Evolutionary conservation across 768 basidiomycete species (phyloP), one percentile per base, ranked within the genome.

Genomic region (Termitomyces eurrhizus): DNA sequence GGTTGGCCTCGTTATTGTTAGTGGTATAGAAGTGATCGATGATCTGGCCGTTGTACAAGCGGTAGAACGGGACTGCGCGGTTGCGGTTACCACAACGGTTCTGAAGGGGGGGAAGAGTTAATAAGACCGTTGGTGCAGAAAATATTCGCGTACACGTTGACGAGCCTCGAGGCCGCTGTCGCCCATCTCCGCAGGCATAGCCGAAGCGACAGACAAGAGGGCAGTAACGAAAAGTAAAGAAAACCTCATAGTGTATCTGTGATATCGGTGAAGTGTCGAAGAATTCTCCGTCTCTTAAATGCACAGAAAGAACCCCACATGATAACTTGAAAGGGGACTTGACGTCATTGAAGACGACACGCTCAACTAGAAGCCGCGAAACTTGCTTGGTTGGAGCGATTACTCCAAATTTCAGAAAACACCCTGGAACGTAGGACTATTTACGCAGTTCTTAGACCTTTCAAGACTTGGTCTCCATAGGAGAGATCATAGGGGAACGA

Each of bases 1-100:
- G 42, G 12, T 63, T 42, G 56, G 60, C 44, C 51, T 67, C 65
- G 18, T 11, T 11, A 2, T 36, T 52, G 29, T 55, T 58, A 13
- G 53, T 21, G 16, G 64, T 63, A 55, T 67, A 67, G 57, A 63
- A 64, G 32, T 64, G 60, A 26, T 66, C 62, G 46, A 62, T 52
- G 6, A 54, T 42, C 1, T 1, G 18, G 21, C 35, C 2, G 45
- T 59, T 58, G 48, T 45, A 44, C 24, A 42, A 12, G 35, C 49
- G 56, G 8, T 61, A 52, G 37, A 52, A 62, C 4, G 50, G 50
- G 16, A 33, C 33, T 3, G 50, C 33, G 33, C n/a, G n/a, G n/a
- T n/a, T n/a, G n/a, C 18, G 50, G 9, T 51, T 33, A 2, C 33
- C 50, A 1, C 29, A 50, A 14, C 29, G 44, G 21, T 21, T n/a